Percentiles rank a stretch among this genome's conserved stretches.
Conservation (phyloP, 1,284 basidiomycete genomes). For the Fomitopsis betulina region DNA sequence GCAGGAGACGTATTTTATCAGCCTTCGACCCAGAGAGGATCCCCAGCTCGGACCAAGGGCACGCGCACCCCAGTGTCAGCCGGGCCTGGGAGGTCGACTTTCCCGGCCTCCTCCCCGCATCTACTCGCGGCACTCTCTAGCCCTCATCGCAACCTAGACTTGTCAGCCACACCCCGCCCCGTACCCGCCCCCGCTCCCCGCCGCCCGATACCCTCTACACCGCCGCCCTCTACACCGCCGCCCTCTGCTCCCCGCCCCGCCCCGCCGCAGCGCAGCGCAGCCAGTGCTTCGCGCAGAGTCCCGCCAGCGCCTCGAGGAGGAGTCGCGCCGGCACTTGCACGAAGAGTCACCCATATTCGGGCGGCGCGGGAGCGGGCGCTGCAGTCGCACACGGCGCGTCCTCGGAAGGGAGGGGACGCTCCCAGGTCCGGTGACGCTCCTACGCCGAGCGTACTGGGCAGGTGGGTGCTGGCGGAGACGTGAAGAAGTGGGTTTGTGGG, state of each 20-base stretch:
- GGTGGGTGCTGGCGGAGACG: background rate
- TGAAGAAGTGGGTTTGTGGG: background rate
- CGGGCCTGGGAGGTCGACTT: background rate
- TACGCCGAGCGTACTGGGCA: slow-evolving; percentile 5
- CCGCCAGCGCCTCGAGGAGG: slow-evolving; percentile 8
- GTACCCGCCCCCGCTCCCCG: background rate
- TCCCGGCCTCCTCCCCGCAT: background rate
- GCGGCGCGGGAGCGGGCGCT: slow-evolving; percentile 8
- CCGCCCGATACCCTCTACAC: background rate
- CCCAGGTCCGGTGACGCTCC: background rate
- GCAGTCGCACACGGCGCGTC: background rate
- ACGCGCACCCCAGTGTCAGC: background rate
- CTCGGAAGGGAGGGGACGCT: background rate
- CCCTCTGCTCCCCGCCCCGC: background rate
- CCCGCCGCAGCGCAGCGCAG: background rate
- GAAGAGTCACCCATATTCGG: slow-evolving; percentile 9
- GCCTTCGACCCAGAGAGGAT: background rate
- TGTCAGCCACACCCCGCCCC: background rate
- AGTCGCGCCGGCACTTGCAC: slow-evolving; percentile 8
- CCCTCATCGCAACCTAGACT: background rate
- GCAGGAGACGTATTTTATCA: too few relatives aligned
- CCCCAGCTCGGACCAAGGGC: background rate
- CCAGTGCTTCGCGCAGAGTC: background rate
- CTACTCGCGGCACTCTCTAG: background rate
- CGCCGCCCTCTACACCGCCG: background rate